Conservation (phyloP, 2,329 filamentous ascomycete species). For the Fusarium denticulatum region DNA sequence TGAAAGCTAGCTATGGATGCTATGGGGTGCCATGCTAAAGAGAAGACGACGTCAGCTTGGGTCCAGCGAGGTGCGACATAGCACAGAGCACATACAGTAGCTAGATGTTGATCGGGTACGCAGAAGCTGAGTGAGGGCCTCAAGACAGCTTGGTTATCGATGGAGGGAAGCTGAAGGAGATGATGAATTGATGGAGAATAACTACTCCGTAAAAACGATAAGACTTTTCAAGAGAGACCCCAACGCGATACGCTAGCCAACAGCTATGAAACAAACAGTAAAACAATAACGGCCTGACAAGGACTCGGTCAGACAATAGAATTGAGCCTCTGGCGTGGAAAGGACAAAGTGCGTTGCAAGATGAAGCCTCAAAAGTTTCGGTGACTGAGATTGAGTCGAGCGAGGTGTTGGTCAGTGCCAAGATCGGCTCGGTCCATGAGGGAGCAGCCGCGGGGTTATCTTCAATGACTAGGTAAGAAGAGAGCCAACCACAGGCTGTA, state of each 20-base stretch:
- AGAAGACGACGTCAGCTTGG: slow-evolving; percentile 26
- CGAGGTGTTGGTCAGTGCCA: slow-evolving; percentile 16
- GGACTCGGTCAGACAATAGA: not conserved
- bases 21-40: slow-evolving; percentile 4
- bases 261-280: not conserved
- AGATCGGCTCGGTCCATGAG: slow-evolving; percentile 33
- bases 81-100: slow-evolving; percentile 20
- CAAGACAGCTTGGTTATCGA: slow-evolving; percentile 3
- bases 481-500: not conserved
- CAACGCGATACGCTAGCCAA: not conserved
- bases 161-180: slow-evolving; percentile 1
- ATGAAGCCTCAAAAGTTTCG: slow-evolving; percentile 25
- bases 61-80: slow-evolving; percentile 17
- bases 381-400: slow-evolving; percentile 13
- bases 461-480: not conserved
- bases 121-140: not conserved
- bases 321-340: not conserved
- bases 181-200: not conserved
- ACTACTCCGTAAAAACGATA: slow-evolving; percentile 12
- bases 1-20: not conserved
- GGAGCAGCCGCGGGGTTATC: slow-evolving; percentile 33
- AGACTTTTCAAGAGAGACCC: not conserved
- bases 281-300: not conserved
- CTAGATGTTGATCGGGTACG: slow-evolving; percentile 1
- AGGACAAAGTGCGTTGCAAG: not conserved